Evolutionary conservation across 108 stramenopile genomes (phyloP).

Genomic region (Nitzschia sp.): DNA sequence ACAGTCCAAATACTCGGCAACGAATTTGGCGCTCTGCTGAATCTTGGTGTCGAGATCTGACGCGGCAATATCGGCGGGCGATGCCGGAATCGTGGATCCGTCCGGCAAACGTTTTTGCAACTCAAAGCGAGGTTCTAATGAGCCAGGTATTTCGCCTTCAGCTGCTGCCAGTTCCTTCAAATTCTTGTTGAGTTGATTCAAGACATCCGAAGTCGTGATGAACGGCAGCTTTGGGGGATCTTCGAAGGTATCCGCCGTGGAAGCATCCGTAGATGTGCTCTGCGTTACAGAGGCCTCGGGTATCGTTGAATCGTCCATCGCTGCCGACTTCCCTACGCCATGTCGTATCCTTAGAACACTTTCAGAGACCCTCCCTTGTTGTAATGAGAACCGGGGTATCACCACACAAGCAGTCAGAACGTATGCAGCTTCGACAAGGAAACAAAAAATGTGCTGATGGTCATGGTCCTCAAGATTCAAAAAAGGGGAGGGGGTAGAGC

Average conservation of each 20-base stretch:
- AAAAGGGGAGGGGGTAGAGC: too few species aligned
- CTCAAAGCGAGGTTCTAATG: constrained; percentile 53
- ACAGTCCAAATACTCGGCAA: constrained; percentile 24
- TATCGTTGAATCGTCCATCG: too few species aligned
- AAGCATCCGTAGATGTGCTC: too few species aligned
- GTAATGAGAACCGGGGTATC: background rate
- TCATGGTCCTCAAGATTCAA: too few species aligned
- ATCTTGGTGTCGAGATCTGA: constrained; percentile 76
- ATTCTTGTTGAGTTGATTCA: constrained; percentile 39
- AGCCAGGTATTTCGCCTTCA: background rate
- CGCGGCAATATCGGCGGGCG: constrained; percentile 56
- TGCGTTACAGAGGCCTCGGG: too few species aligned
- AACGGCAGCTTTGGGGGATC: constrained; percentile 15
- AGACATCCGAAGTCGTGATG: constrained; percentile 35
- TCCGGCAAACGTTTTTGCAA: constrained; percentile 75
- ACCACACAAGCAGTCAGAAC: too few species aligned
- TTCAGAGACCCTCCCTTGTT: too few species aligned
- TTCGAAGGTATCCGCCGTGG: too few species aligned
- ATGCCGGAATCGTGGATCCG: constrained; percentile 68
- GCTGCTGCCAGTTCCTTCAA: constrained; percentile 13
- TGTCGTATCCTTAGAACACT: too few species aligned
- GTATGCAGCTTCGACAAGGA: too few species aligned
- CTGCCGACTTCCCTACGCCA: background rate
- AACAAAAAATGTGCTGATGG: too few species aligned
- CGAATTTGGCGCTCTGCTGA: constrained; percentile 61